A percentile compares a stretch with the other conserved stretches of the same genome.
phyloP scores from a whole-genome alignment of 1,284 basidiomycete species.

The Ceratobasidium sp. region DNA sequence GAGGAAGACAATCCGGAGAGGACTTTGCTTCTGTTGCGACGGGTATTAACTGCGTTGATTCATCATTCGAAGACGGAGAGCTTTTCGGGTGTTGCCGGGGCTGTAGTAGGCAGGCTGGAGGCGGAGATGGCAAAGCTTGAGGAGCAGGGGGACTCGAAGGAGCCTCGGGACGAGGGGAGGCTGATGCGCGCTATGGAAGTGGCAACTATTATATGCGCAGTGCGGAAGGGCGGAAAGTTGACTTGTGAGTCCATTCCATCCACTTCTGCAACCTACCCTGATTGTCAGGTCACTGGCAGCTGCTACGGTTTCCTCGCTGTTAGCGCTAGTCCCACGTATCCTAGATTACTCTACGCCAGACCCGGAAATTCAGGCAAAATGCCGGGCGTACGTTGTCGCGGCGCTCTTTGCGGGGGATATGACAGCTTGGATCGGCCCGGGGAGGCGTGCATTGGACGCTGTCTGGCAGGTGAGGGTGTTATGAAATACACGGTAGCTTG shows the following conservation, averaged over 20 bases:
- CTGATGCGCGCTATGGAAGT: constrained; percentile 53
- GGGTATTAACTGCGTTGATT: constrained; percentile 79
- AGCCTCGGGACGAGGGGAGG: constrained; percentile 20
- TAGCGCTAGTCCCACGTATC: constrained; percentile 18
- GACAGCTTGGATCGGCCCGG: constrained; percentile 69
- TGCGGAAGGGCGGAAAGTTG: constrained; percentile 38
- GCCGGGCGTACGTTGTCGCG: constrained; percentile 50
- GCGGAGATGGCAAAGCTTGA: constrained; percentile 20
- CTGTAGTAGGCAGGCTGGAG: constrained; percentile 51
- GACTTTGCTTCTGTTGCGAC: constrained; percentile 66
- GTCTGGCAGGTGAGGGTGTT: constrained; percentile 54
- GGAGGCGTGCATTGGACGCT: constrained; percentile 67
- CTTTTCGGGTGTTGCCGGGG: constrained; percentile 69
- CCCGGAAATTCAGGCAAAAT: not conserved
- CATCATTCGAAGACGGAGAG: constrained; percentile 79
- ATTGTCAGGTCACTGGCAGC: constrained; percentile 58
- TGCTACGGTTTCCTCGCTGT: constrained; percentile 50
- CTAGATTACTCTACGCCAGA: not conserved
- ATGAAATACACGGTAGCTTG: not conserved
- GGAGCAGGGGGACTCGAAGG: not conserved
- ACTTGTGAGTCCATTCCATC: constrained; percentile 30
- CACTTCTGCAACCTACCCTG: constrained; percentile 60
- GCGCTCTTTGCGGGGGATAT: constrained; percentile 70
- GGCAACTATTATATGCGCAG: constrained; percentile 62
- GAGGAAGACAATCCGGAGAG: constrained; percentile 53